These are phyloP conservation scores for Chernovozyma aurita DNA, from an alignment of 1,139 yeast genomes.

Conservation along the genomic window DNA sequence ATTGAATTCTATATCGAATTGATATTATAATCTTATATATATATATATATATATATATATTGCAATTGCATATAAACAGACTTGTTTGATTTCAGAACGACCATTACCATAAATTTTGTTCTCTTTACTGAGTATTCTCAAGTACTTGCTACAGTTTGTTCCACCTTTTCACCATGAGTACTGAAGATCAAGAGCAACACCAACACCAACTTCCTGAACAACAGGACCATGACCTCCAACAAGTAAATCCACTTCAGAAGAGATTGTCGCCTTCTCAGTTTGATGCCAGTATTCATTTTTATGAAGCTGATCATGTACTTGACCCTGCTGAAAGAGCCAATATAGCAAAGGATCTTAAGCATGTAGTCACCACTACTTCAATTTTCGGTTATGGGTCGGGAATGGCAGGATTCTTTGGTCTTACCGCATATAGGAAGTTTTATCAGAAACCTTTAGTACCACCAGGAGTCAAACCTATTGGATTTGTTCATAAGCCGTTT, in stretches of 20 bases:
- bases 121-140: too few relatives aligned
- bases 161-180: too few relatives aligned
- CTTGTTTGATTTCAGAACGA: too few relatives aligned
- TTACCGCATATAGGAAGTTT: constrained; percentile 18
- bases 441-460: constrained; percentile 27
- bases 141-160: too few relatives aligned
- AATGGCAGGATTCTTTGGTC: constrained; percentile 21
- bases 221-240: neutral
- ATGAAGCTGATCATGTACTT: constrained; percentile 39
- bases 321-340: constrained; percentile 26
- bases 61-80: too few relatives aligned
- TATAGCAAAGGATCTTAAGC: constrained; percentile 28
- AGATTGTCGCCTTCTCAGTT: constrained; percentile 32
- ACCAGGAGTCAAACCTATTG: constrained; percentile 7
- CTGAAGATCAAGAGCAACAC: too few relatives aligned
- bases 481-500: constrained; percentile 27
- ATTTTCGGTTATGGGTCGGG: constrained; percentile 24
- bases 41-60: too few relatives aligned
- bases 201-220: too few relatives aligned
- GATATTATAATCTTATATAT: too few relatives aligned
- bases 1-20: too few relatives aligned
- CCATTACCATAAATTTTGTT: too few relatives aligned
- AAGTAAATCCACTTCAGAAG: constrained; percentile 24
- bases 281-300: constrained; percentile 35
- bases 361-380: constrained; percentile 23